Percentiles rank a stretch among this genome's conserved stretches.
These are phyloP conservation scores for Tuber melanosporum DNA, from an alignment of 495 filamentous ascomycete species.

Conservation along the genomic window DNA sequence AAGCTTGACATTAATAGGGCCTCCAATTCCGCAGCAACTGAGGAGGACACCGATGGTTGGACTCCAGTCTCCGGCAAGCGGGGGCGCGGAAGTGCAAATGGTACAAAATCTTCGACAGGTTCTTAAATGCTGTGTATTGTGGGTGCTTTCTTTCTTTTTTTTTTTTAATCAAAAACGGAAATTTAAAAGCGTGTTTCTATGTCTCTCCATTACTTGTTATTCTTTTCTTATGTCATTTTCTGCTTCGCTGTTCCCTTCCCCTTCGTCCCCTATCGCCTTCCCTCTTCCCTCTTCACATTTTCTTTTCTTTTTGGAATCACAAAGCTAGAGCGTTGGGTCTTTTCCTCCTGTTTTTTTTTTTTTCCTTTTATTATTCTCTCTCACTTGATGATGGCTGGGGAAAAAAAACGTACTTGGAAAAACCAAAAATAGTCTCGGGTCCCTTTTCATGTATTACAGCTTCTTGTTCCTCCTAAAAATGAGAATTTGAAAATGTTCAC, in stretches of 20 bases:
- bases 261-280: background rate
- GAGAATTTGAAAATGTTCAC: slow-evolving; percentile 2
- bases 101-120: slow-evolving; percentile 13
- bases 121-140: slow-evolving; percentile 21
- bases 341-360: slow-evolving; percentile 8
- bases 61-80: slow-evolving; percentile 34
- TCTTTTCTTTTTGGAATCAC: slow-evolving; percentile 38
- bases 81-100: slow-evolving; percentile 21
- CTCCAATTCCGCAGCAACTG: slow-evolving; percentile 19
- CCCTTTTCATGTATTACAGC: slow-evolving; percentile 2
- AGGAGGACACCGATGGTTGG: slow-evolving; percentile 32
- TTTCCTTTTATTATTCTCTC: slow-evolving; percentile 6
- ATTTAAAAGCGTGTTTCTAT: slow-evolving; percentile 6
- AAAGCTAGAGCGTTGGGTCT: slow-evolving; percentile 37
- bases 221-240: background rate
- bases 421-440: background rate
- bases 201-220: background rate
- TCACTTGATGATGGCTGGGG: slow-evolving; percentile 24
- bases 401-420: background rate
- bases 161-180: slow-evolving; percentile 1
- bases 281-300: slow-evolving; percentile 30
- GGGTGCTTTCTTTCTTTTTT: slow-evolving; percentile 25
- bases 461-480: background rate
- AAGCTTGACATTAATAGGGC: slow-evolving; percentile 18
- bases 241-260: background rate